Percentiles rank a stretch among this genome's conserved stretches.
phyloP scores from a whole-genome alignment of 2,329 filamentous ascomycete species.

The Nigrospora osmanthi region DNA sequence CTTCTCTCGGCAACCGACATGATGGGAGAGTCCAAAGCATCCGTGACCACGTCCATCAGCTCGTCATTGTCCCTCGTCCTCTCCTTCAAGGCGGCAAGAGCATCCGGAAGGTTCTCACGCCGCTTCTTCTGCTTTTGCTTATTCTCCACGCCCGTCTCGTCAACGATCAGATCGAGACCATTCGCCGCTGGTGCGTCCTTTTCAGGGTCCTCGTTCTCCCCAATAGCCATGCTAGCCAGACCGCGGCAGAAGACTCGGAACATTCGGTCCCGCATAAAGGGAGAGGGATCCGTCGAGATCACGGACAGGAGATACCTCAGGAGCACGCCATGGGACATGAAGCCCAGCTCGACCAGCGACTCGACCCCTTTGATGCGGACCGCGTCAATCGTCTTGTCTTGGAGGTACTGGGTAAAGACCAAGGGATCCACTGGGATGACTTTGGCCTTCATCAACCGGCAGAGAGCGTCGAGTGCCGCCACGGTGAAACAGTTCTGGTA shows the following conservation, averaged over 20 bases:
- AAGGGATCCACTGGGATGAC: constrained; percentile 46
- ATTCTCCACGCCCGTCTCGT: constrained; percentile 33
- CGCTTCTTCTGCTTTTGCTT: constrained; percentile 38
- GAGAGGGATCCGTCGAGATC: constrained; percentile 55
- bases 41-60: constrained; percentile 39
- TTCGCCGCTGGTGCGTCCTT: constrained; percentile 13
- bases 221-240: constrained; percentile 56
- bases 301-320: constrained; percentile 49
- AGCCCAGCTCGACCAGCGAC: constrained; percentile 54
- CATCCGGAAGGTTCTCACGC: constrained; percentile 37
- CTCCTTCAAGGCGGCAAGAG: constrained; percentile 37
- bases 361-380: constrained; percentile 62
- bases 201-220: constrained; percentile 36
- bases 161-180: constrained; percentile 37
- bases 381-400: constrained; percentile 54
- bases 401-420: constrained; percentile 56
- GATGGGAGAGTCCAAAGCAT: constrained; percentile 36
- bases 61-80: constrained; percentile 35
- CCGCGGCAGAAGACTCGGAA: constrained; percentile 52
- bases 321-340: constrained; percentile 46
- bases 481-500: constrained; percentile 62
- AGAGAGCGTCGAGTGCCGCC: constrained; percentile 54
- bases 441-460: constrained; percentile 54
- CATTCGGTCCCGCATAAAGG: constrained; percentile 52
- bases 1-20: constrained; percentile 39